Base-by-base conservation (phyloP, 2,329 filamentous ascomycete species). In the Fusarium verticillioides region DNA sequence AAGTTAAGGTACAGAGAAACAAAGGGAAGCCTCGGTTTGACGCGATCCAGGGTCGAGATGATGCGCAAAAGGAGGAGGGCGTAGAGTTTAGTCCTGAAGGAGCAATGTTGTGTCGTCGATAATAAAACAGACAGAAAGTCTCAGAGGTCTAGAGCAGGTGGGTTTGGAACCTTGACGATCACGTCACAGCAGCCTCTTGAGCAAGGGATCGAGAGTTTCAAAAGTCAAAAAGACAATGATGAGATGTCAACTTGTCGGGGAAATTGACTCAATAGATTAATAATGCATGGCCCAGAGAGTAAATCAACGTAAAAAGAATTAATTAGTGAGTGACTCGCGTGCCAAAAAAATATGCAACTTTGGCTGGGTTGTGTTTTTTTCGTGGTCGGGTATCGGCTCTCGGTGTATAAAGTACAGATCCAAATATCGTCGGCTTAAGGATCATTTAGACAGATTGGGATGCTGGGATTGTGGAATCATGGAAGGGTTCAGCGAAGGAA, bases 31-130 rank as follows among this genome's bases (percentile, higher is more conserved):
- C 60, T 70, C 59, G 59, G 63, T 63, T 77, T 77, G 74, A 77
- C 75, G 75, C 62, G 74, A 77, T 77, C 37, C 60, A 62, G 61
- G 73, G 72, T 44, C 49, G 34, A 62, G 44, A 74, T 74, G 72
- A 74, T 74, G 72, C 47, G 60, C 44, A 62, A 74, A 72, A 39
- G 63, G 72, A 57, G 71, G 63, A 68, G 63, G 54, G 36, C 65
- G 39, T 39, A 56, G 15, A 60, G 44, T 56, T 67, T 69, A 56
- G 49, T 50, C 57, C 52, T 50, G 57, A 69, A 56, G 64, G 59
- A 67, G 47, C 58, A 54, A 54, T 28, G 50, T 40, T 30, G 56
- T 61, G 49, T 60, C 37, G 62, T 72, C 30, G 59, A 69, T 60
- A 56, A 37, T 32, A 28, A 43, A 21, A 44, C 23, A 61, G 34